A percentile compares a stretch with the other conserved stretches of the same genome.
phyloP scores from a whole-genome alignment of 2,329 filamentous ascomycete genomes.

The Torrubiella hemipterigena region DNA sequence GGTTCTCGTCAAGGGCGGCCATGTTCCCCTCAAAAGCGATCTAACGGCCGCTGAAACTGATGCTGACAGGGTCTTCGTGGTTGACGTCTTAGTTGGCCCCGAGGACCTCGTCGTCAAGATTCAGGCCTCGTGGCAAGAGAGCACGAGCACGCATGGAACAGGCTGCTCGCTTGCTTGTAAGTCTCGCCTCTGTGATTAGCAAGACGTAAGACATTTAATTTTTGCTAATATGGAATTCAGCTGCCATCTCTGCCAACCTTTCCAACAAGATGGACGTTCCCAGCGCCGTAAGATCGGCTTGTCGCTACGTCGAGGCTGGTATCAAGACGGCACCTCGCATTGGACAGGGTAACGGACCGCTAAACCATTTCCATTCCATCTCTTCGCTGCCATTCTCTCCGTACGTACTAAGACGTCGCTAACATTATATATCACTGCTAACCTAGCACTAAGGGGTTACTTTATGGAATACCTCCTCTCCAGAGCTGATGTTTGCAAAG shows the following conservation, averaged over 20 bases:
- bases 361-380: conserved; percentile 69
- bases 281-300: conserved; percentile 53
- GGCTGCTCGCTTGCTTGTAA: conserved; percentile 85
- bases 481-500: conserved; percentile 56
- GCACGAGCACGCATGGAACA: conserved; percentile 83
- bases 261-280: conserved; percentile 44
- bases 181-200: conserved; percentile 15
- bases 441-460: conserved; percentile 40
- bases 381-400: conserved; percentile 57
- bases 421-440: conserved; percentile 1
- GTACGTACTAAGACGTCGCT: conserved; percentile 26
- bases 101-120: conserved; percentile 46
- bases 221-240: conserved; percentile 18
- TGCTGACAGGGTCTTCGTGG: conserved; percentile 51
- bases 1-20: conserved; percentile 84
- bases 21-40: conserved; percentile 62
- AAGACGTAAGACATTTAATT: no score
- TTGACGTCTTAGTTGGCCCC: conserved; percentile 64
- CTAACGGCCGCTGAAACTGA: conserved; percentile 44
- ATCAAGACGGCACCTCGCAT: conserved; percentile 53
- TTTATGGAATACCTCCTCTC: conserved; percentile 78
- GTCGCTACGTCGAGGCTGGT: conserved; percentile 58
- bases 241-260: conserved; percentile 65
- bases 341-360: conserved; percentile 57
- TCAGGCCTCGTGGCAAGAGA: conserved; percentile 58